These are phyloP conservation scores for Neoascochyta sp. DNA, from an alignment of 2,329 filamentous ascomycete genomes.

Conservation along the genomic window DNA sequence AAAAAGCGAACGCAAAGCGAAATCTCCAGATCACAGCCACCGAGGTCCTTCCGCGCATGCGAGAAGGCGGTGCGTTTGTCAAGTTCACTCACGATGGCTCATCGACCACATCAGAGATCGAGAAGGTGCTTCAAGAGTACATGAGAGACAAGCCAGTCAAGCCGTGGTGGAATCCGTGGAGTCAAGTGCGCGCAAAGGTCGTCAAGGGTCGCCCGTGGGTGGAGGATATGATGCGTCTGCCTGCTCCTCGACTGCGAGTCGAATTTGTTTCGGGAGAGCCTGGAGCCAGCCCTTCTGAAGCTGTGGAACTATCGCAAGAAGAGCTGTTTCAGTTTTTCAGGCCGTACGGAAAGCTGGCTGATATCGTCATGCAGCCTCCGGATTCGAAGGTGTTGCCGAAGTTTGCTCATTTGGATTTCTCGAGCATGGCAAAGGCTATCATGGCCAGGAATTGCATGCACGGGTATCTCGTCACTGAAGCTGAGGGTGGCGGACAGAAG, in stretches of 20 bases:
- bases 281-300: slow-evolving; percentile 65
- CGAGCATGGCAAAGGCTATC: slow-evolving; percentile 68
- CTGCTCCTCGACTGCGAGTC: slow-evolving; percentile 70
- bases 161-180: slow-evolving; percentile 88
- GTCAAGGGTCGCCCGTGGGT: slow-evolving; percentile 89
- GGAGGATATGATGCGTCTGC: slow-evolving; percentile 83
- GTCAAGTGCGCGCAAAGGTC: slow-evolving; percentile 65
- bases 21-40: slow-evolving; percentile 65
- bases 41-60: slow-evolving; percentile 77
- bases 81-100: slow-evolving; percentile 65
- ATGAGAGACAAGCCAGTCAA: slow-evolving; percentile 68
- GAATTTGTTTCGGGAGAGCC: slow-evolving; percentile 76
- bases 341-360: slow-evolving; percentile 82
- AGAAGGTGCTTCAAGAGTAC: slow-evolving; percentile 58
- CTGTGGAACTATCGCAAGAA: slow-evolving; percentile 80
- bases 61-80: slow-evolving; percentile 91
- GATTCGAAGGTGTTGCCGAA: slow-evolving; percentile 82
- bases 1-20: slow-evolving; percentile 58
- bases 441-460: slow-evolving; percentile 93
- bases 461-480: slow-evolving; percentile 67
- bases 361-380: slow-evolving; percentile 76
- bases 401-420: slow-evolving; percentile 77
- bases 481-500: slow-evolving; percentile 66
- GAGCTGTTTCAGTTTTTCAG: slow-evolving; percentile 82
- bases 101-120: slow-evolving; percentile 52